These are phyloP conservation scores for Gremmenia infestans DNA, from an alignment of 2,329 filamentous ascomycete genomes.

Conservation along the genomic window DNA sequence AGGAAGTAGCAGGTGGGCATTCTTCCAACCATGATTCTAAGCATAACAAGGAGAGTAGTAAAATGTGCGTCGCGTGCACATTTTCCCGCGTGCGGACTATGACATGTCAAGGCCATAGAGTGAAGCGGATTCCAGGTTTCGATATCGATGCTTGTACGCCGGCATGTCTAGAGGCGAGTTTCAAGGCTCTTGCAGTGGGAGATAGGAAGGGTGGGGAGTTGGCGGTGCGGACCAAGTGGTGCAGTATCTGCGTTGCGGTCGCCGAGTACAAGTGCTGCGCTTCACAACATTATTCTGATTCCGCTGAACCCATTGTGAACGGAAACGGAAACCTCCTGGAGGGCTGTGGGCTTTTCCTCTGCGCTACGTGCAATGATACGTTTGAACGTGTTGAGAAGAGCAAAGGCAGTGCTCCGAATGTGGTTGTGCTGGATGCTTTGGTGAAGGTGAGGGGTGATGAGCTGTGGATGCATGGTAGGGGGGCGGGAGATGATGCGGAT, in stretches of 20 bases:
- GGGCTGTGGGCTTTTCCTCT: constrained; percentile 25
- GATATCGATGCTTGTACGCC: constrained; percentile 12
- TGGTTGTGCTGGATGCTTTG: constrained; percentile 1
- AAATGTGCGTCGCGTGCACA: constrained; percentile 27
- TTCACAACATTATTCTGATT: background rate
- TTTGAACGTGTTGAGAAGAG: constrained; percentile 5
- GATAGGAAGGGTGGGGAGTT: constrained; percentile 9
- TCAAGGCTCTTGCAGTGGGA: constrained; percentile 6
- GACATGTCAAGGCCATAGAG: constrained; percentile 15
- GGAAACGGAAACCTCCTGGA: background rate
- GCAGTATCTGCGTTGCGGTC: constrained; percentile 21
- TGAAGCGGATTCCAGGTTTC: constrained; percentile 7
- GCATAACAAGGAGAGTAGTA: constrained; percentile 11
- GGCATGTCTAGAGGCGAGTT: constrained; percentile 1
- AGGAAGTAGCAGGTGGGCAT: constrained; percentile 22
- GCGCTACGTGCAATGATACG: constrained; percentile 13
- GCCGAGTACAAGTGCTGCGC: constrained; percentile 16
- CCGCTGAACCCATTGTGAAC: background rate
- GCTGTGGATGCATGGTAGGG: background rate
- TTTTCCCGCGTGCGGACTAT: constrained; percentile 15
- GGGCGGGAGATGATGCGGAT: background rate
- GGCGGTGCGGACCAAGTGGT: constrained; percentile 18
- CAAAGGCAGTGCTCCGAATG: background rate
- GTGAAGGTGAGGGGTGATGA: background rate
- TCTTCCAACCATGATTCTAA: background rate